These are phyloP conservation scores for Polyporus arcularius DNA, from an alignment of 768 basidiomycete genomes.

Conservation along the genomic window DNA sequence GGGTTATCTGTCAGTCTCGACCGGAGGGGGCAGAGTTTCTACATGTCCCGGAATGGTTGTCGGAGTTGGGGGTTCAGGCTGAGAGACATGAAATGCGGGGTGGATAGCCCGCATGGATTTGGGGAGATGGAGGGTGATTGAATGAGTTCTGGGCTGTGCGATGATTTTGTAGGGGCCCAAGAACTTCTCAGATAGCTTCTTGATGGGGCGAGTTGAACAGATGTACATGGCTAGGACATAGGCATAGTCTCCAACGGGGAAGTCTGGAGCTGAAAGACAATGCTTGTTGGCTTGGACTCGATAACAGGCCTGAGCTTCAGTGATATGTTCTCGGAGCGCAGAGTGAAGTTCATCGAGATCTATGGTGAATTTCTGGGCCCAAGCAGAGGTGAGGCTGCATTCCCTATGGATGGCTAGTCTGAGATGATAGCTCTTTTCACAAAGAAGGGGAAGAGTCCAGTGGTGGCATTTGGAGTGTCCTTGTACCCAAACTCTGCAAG, in stretches of 20 bases:
- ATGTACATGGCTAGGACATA: constrained; percentile 1
- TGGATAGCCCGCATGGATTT: constrained; percentile 21
- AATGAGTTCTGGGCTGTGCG: constrained; percentile 19
- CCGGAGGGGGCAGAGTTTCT: constrained; percentile 15
- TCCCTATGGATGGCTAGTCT: constrained; percentile 24
- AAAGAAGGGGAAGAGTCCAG: constrained; percentile 12
- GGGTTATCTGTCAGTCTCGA: constrained; percentile 9
- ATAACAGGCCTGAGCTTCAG: constrained; percentile 18
- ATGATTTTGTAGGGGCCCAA: constrained; percentile 27
- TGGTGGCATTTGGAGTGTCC: constrained; percentile 35
- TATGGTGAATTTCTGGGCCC: constrained; percentile 22
- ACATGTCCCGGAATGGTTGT: constrained; percentile 15
- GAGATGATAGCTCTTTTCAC: constrained; percentile 11
- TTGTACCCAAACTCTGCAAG: constrained; percentile 44
- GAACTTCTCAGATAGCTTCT: constrained; percentile 29
- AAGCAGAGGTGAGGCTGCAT: constrained; percentile 10
- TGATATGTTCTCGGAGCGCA: constrained; percentile 19
- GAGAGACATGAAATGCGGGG: constrained; percentile 26
- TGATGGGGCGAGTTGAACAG: constrained; percentile 1
- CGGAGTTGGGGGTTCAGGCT: constrained; percentile 18
- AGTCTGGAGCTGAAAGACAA: neutral
- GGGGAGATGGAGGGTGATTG: constrained; percentile 25
- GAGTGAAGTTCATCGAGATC: constrained; percentile 25
- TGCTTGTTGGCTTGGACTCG: too few species aligned
- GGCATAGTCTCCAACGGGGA: neutral